These are phyloP conservation scores for Mycena vulgaris DNA, from an alignment of 768 basidiomycete genomes.

Conservation along the genomic window DNA sequence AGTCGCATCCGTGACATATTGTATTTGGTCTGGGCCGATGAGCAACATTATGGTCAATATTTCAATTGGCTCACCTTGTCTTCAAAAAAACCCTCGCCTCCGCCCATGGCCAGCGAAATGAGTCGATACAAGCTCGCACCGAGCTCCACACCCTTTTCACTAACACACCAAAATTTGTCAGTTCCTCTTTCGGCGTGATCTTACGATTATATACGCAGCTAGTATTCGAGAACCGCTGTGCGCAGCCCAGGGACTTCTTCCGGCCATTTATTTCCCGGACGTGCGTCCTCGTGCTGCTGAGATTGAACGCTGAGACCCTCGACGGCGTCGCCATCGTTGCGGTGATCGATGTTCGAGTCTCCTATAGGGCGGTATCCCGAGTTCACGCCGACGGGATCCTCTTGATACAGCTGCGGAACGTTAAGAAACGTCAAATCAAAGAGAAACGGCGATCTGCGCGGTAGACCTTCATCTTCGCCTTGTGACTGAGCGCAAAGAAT, in stretches of 20 bases:
- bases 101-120: background rate
- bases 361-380: background rate
- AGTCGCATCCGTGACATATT: background rate
- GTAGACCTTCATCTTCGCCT: conserved; percentile 1
- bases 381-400: background rate
- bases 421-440: background rate
- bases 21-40: background rate
- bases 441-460: too few species aligned
- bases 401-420: background rate
- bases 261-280: conserved; percentile 2
- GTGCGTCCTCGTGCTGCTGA: background rate
- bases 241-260: background rate
- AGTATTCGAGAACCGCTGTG: background rate
- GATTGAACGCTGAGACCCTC: background rate
- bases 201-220: background rate
- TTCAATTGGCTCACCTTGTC: conserved; percentile 11
- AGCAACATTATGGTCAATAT: too few species aligned
- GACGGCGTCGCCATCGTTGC: background rate
- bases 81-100: background rate
- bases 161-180: too few species aligned
- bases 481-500: background rate
- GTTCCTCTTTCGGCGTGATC: too few species aligned
- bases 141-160: background rate
- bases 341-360: background rate
- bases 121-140: background rate